Evolutionary conservation across 2,329 filamentous ascomycete genomes (phyloP).

Genomic region (Lachnellula cervina): DNA sequence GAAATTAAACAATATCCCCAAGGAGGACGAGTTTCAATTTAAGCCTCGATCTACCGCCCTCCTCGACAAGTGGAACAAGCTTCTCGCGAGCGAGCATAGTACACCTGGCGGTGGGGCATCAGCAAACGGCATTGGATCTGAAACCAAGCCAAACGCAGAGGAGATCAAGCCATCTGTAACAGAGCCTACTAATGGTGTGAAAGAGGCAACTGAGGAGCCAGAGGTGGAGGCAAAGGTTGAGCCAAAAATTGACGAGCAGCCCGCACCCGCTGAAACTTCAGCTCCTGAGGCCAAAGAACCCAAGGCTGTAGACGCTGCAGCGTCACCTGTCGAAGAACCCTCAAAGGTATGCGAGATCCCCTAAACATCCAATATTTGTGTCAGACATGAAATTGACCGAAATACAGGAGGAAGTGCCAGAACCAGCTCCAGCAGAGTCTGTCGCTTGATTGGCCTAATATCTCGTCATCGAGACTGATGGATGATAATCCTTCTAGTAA

Average conservation of each 20-base stretch:
- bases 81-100: slow-evolving; percentile 58
- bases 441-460: slow-evolving; percentile 16
- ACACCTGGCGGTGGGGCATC: slow-evolving; percentile 32
- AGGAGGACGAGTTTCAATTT: slow-evolving; percentile 85
- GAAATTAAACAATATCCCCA: slow-evolving; percentile 75
- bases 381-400: slow-evolving; percentile 4
- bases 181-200: slow-evolving; percentile 29
- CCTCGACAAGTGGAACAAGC: slow-evolving; percentile 83
- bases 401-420: slow-evolving; percentile 13
- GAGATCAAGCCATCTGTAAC: slow-evolving; percentile 23
- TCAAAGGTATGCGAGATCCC: slow-evolving; percentile 17
- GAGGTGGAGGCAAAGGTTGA: slow-evolving; percentile 33
- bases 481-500: slow-evolving; percentile 1
- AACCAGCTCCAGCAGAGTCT: slow-evolving; percentile 19
- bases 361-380: background rate
- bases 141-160: slow-evolving; percentile 36
- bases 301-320: slow-evolving; percentile 18
- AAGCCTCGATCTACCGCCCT: slow-evolving; percentile 75
- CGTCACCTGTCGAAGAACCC: slow-evolving; percentile 15
- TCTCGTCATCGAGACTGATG: background rate
- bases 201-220: slow-evolving; percentile 29
- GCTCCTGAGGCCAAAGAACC: slow-evolving; percentile 27
- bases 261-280: slow-evolving; percentile 34
- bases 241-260: slow-evolving; percentile 31
- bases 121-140: slow-evolving; percentile 31